Base-by-base conservation (phyloP, 805 yeast species). In the Candida boleticola region DNA sequence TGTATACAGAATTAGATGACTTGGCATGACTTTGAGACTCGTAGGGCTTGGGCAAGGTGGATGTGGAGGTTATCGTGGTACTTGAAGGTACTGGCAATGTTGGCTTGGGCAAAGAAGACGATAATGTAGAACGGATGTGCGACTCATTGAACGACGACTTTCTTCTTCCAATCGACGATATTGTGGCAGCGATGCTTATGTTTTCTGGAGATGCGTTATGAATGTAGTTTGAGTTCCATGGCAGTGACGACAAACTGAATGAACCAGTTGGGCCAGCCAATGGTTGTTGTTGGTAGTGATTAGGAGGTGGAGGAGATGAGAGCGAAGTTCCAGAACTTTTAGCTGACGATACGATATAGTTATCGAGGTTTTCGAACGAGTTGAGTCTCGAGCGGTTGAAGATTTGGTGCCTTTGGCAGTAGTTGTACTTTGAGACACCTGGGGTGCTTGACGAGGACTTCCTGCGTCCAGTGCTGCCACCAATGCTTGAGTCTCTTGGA, bases 121-220 rank as follows among this genome's bases (percentile, higher is more conserved):
- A 51, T 43, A 62, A 49, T 2, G 65, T 61, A 1, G 63, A 55
- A 37, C 65, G 43, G 2, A 60, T 46, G 43, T 66, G 65, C 5
- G 67, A 60, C 50, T 70, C 76, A 51, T 68, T 70, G 47, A 69
- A 70, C 14, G 73, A 66, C 34, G 70, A 66, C 43, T 66, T 67
- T 33, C 74, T 49, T 32, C 71, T 54, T 5, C 35, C 38, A 7
- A 23, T 23, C 35, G 18, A 14, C 22, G 46, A 45, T 21, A 57
- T 45, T 1, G 57, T 54, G 10, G 55, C 40, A 3, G 59, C 45
- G 7, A 56, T 38, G 23, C 53, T 48, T 7, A 56, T 37, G 26
- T 51, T 48, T 11, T 58, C 61, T 6, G 54, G 49, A 16, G 48
- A 44, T 3, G 53, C 39, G 25, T 34, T 43, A 38, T 51, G 44